Evolutionary conservation across 164 flowering plant genomes (phyloP), one percentile per base, ranked within the genome.

Genomic region (Akebia trifoliata): DNA sequence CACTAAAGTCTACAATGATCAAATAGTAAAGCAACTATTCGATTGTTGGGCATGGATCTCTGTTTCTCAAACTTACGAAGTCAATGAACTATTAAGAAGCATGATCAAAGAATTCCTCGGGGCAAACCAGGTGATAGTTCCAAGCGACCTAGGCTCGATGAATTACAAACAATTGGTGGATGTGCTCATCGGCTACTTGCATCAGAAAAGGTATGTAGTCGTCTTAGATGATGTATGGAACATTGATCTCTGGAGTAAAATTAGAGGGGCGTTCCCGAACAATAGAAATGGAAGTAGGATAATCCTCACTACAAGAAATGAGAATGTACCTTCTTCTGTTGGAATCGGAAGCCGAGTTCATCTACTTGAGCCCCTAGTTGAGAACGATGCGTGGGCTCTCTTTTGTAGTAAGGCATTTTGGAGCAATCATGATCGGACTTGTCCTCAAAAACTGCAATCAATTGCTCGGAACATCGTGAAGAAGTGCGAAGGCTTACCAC

Each of bases 151-250:
- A 43, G 62, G 47, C 4, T 26, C 65, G 1, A 57, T 70, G 69
- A 49, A 31, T 5, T 49, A 51, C 21, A 38, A n/a, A 26, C 54
- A 67, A 37, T 55, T 81, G 18, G 60, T 44, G 15, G 48, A 52
- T 40, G 50, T n/a, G 25, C 72, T 82, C 18, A 26, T 24, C 3
- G 48, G 50, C 8, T 56, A 38, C 59, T 50, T 80, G 60, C 55
- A 42, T 0, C 25, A 29, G 1, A 74, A 68, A 26, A 73, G 69
- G 58, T 81, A 77, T 31, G 18, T 81, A 0, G 6, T 83, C n/a
- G 71, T 77, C 4, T 48, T 81, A 10, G 86, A 81, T 70, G 79
- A 76, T 76, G 71, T 76, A 25, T 76, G 76, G 73, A 65, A 56
- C 52, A 42, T 56, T 2, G 62, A 74, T 32, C 39, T 49, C 6